These are phyloP conservation scores for Chamaenerion angustifolium DNA, from an alignment of 345 rosid genomes.

Conservation along the genomic window DNA sequence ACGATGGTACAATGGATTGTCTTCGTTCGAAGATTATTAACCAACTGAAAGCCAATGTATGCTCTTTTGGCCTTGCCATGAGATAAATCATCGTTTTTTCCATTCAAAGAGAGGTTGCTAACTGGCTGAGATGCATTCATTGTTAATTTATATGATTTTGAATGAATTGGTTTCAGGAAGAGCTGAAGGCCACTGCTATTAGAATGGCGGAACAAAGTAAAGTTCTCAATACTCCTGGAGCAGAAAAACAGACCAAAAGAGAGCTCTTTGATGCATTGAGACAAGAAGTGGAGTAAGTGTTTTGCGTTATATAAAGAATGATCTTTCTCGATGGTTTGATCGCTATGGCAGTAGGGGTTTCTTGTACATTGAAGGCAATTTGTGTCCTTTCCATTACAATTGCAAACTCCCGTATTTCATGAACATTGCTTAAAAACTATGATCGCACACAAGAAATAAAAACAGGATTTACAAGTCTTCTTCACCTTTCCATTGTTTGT, in stretches of 20 bases:
- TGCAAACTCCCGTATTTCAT: too few species aligned
- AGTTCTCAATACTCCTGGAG: conserved; percentile 73
- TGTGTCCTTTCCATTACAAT: too few species aligned
- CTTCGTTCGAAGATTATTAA: conserved; percentile 73
- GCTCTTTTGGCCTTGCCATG: conserved; percentile 4
- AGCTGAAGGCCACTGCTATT: conserved; percentile 63
- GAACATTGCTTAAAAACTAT: too few species aligned
- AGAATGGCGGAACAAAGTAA: conserved; percentile 83
- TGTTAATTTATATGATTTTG: background rate
- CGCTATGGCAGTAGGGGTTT: background rate
- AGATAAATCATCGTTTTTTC: background rate
- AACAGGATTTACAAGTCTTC: too few species aligned
- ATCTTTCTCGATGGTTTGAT: background rate
- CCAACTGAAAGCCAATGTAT: conserved; percentile 86
- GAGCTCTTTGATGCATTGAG: conserved; percentile 82
- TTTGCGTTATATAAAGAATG: background rate
- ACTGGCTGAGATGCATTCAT: background rate
- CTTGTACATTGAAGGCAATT: background rate
- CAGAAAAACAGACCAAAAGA: conserved; percentile 81
- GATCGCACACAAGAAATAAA: too few species aligned
- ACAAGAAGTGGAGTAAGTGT: conserved; percentile 70
- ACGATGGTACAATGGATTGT: conserved; percentile 79
- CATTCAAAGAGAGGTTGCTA: too few species aligned
- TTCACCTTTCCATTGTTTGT: too few species aligned
- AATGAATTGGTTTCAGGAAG: conserved; percentile 34